Percentiles rank a stretch among this genome's conserved stretches.
These are phyloP conservation scores for Penicillium riverlandense DNA, from an alignment of 495 filamentous ascomycete genomes.

Conservation along the genomic window DNA sequence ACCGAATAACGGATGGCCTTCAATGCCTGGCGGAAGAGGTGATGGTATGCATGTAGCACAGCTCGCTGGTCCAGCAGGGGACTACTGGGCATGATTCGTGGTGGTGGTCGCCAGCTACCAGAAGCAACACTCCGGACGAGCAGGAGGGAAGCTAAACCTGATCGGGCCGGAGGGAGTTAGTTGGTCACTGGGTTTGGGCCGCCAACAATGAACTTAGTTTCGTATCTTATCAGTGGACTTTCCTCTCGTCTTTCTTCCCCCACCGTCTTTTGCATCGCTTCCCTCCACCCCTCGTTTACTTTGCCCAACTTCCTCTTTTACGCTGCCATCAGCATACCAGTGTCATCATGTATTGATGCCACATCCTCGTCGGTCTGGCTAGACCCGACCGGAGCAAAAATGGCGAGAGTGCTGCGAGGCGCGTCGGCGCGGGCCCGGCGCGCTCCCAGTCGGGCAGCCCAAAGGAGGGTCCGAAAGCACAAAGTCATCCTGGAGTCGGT, in stretches of 20 bases:
- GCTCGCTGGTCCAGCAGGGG: constrained; percentile 15
- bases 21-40: constrained; percentile 64
- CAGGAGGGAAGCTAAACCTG: no score
- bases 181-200: constrained; percentile 18
- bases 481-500: constrained; percentile 53
- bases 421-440: constrained; percentile 27
- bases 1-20: constrained; percentile 74
- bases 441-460: constrained; percentile 22
- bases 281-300: background rate
- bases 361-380: no score
- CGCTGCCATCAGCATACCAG: no score
- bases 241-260: background rate
- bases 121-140: no score
- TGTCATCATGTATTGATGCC: no score
- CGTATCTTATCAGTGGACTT: constrained; percentile 4
- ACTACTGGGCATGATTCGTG: no score
- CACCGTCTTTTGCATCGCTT: background rate
- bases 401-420: constrained; percentile 32
- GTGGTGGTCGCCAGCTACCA: no score
- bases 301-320: background rate
- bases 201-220: constrained; percentile 2
- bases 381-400: constrained; percentile 14
- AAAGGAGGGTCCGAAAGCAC: constrained; percentile 40
- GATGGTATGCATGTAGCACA: constrained; percentile 70
- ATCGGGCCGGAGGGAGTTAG: no score